A percentile compares a stretch with the other conserved stretches of the same genome.
These are phyloP conservation scores for Pseudophaeomoniella oleicola DNA, from an alignment of 2,329 filamentous ascomycete genomes.

Conservation along the genomic window DNA sequence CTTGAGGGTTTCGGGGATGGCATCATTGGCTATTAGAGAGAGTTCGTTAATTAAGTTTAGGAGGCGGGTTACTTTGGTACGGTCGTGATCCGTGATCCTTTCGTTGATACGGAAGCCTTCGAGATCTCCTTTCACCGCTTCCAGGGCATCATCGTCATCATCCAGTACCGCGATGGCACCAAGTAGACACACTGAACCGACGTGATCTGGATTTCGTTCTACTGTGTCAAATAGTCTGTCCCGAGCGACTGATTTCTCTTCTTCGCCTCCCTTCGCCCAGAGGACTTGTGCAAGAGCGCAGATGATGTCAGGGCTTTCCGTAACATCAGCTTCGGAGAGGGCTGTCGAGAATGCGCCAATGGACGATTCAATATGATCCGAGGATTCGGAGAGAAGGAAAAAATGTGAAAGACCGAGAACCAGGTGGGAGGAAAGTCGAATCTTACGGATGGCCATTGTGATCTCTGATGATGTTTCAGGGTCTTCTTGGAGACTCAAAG, in stretches of 20 bases:
- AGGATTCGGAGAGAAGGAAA: conserved; percentile 39
- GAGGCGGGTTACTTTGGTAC: conserved; percentile 57
- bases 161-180: conserved; percentile 75
- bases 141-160: conserved; percentile 60
- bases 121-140: conserved; percentile 68
- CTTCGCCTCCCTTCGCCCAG: conserved; percentile 72
- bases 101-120: conserved; percentile 55
- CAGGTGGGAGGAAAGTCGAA: conserved; percentile 68
- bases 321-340: neutral
- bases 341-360: neutral
- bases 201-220: conserved; percentile 57
- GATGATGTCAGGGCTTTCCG: conserved; percentile 64
- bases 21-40: conserved; percentile 26
- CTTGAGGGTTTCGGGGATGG: conserved; percentile 29
- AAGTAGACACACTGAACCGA: conserved; percentile 66
- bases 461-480: conserved; percentile 41
- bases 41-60: conserved; percentile 58
- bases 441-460: conserved; percentile 10
- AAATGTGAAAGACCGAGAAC: conserved; percentile 76
- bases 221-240: conserved; percentile 69
- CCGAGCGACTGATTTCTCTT: conserved; percentile 61
- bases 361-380: neutral
- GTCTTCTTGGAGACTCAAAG: conserved; percentile 48
- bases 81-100: conserved; percentile 47
- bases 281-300: conserved; percentile 82